Evolutionary conservation across 306 rosid genomes (phyloP), one percentile per base, ranked within the genome.

Genomic region (Sechiopsis laciniata): DNA sequence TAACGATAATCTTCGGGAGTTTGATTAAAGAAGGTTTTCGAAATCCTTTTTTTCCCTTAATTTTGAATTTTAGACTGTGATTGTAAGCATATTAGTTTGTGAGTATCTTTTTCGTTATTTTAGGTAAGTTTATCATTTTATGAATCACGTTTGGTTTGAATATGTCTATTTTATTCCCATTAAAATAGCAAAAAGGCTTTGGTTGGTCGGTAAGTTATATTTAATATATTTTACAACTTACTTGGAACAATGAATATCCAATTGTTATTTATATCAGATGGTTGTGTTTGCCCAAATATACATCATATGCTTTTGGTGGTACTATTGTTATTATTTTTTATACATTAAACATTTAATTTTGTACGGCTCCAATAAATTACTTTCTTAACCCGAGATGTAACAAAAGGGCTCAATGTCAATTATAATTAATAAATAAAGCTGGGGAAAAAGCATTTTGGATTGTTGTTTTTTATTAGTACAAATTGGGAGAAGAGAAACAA

Each of bases 1-100:
- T 68, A 48, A 68, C 19, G 73, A 68, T 48, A 68, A 46, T 68
- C 73, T 68, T 46, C 46, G 1, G 7, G 72, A 20, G 35, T 45
- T 67, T 46, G 55, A 17, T 67, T 15, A 12, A 20, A 42, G 7
- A 67, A 19, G 55, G 37, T 12, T 46, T 68, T 68, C 56, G 37
- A 19, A 20, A 19, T 61, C 19, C 1, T n/a, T 26, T 26, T 26
- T 26, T 26, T 26, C 2, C 29, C 29, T 26, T 37, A 10, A 65
- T 10, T 57, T 21, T 57, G 11, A 20, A 19, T 16, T 32, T 32
- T 64, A 40, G 46, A 40, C 7, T 40, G 10, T 40, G 37, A 32
- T 32, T 37, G 71, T 10, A 64, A 40, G 71, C 29, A 17, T 1
- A 35, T 67, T 67, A 67, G 17, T 13, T 69, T 45, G 8, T 42